Evolutionary conservation across 768 basidiomycete species (phyloP), one percentile per base, ranked within the genome.

Genomic region (Trametes elegans): DNA sequence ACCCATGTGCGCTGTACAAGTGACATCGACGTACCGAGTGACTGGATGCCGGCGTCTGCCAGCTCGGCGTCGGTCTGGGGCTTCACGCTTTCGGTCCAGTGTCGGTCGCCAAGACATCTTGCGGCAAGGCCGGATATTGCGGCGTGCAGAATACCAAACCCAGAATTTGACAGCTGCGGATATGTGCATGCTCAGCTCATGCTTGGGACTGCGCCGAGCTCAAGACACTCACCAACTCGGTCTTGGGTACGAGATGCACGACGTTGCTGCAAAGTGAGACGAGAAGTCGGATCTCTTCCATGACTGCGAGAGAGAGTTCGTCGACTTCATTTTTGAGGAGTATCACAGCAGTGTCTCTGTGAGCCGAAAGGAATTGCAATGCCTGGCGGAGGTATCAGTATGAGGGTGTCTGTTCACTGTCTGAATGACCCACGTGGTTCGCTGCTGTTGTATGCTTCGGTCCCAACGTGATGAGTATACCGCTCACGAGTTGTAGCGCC

Each of bases 141-240:
- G 1, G 83, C 76, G 64, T 98, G 95, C 41, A 96, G 80, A 0
- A 85, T 83, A 3, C 95, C 95, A 64, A 92, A 96, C 4, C 90
- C 89, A 1, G 90, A 80, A 57, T 80, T 84, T 21, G 82, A 76
- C n/a, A 62, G 44, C 67, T 66, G 21, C 14, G 49, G 3, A 29
- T 9, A 43, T 4, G n/a, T n/a, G n/a, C n/a, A 10, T 3, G 26
- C 47, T 16, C 16, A 82, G 79, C 43, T 77, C 7, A 35, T 6
- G 13, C 23, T 32, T 34, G 32, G 7, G 51, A 7, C 43, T 7
- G 52, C 39, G 47, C 24, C n/a, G n/a, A 41, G 39, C 11, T 3
- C 9, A 19, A 8, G 21, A 11, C 1, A 76, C 87, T 65, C 58
- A 91, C 94, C 68, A 96, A 68, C 62, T 96, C 93, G 0, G 85